These are phyloP conservation scores for Suillus clintonianus DNA, from an alignment of 768 basidiomycete genomes.

Conservation along the genomic window DNA sequence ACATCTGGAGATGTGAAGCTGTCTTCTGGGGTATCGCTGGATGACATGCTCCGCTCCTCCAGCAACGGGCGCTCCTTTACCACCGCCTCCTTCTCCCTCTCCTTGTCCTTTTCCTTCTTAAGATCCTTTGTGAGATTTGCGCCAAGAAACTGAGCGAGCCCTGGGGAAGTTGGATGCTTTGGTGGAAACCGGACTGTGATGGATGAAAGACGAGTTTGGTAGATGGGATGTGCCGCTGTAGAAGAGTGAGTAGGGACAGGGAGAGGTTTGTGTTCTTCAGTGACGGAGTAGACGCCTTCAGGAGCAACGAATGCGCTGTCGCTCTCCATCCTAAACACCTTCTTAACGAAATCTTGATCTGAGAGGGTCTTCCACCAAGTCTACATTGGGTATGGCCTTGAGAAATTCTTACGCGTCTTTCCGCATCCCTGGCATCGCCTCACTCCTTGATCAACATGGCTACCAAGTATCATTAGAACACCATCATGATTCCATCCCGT, in stretches of 20 bases:
- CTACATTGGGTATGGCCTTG: neutral
- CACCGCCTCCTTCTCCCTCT: constrained; percentile 40
- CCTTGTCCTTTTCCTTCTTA: constrained; percentile 55
- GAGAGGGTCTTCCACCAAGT: neutral
- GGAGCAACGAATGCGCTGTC: constrained; percentile 86
- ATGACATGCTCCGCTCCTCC: constrained; percentile 77
- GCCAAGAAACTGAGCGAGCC: constrained; percentile 67
- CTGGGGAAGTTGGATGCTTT: constrained; percentile 57
- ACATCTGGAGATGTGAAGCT: constrained; percentile 44
- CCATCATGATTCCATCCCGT: too few species aligned
- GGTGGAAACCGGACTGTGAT: constrained; percentile 64
- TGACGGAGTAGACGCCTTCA: constrained; percentile 87
- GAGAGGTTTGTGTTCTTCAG: constrained; percentile 79
- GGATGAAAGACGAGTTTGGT: constrained; percentile 65
- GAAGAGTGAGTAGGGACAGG: constrained; percentile 41
- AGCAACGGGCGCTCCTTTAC: constrained; percentile 37
- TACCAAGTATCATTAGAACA: too few species aligned
- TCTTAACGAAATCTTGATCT: neutral
- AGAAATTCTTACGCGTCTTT: neutral
- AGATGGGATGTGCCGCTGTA: constrained; percentile 33
- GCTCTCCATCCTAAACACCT: constrained; percentile 60
- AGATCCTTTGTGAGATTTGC: constrained; percentile 59
- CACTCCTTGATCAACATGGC: too few species aligned
- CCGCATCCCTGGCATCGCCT: neutral
- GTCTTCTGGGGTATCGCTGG: constrained; percentile 78